These are phyloP conservation scores for Alternaria sp. DNA, from an alignment of 2,329 filamentous ascomycete genomes.

Conservation along the genomic window DNA sequence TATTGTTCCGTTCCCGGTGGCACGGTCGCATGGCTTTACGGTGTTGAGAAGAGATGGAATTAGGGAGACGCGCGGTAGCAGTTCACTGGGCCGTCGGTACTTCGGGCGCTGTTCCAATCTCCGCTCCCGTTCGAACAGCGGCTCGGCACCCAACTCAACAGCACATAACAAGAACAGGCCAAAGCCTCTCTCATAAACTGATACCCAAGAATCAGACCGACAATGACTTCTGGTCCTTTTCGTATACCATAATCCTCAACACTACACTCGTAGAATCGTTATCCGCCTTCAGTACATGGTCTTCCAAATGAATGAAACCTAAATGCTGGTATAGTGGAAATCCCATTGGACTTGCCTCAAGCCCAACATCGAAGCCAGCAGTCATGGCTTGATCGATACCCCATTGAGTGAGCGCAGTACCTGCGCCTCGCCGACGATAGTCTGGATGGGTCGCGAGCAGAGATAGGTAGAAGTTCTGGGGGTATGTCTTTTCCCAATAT, in stretches of 20 bases:
- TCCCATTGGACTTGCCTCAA: conserved; percentile 1
- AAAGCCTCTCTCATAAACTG: not conserved
- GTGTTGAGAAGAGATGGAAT: no score
- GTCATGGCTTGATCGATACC: not conserved
- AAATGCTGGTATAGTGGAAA: not conserved
- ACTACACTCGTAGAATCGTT: not conserved
- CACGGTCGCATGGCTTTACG: not conserved
- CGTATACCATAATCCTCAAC: not conserved
- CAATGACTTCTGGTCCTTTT: not conserved
- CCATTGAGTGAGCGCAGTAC: conserved; percentile 4
- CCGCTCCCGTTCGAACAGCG: not conserved
- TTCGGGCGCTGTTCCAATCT: not conserved
- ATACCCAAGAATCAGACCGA: not conserved
- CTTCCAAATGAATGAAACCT: not conserved
- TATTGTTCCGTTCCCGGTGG: not conserved
- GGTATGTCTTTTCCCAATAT: not conserved
- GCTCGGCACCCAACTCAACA: not conserved
- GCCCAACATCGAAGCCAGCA: not conserved
- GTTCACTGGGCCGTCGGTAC: not conserved
- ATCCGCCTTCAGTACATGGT: not conserved
- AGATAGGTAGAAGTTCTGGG: not conserved
- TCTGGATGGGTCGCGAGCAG: conserved; percentile 1
- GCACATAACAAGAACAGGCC: not conserved
- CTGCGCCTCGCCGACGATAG: conserved; percentile 1
- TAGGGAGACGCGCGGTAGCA: not conserved